These are phyloP conservation scores for Jaminaea rosea DNA, from an alignment of 1,284 basidiomycete genomes.

Conservation along the genomic window DNA sequence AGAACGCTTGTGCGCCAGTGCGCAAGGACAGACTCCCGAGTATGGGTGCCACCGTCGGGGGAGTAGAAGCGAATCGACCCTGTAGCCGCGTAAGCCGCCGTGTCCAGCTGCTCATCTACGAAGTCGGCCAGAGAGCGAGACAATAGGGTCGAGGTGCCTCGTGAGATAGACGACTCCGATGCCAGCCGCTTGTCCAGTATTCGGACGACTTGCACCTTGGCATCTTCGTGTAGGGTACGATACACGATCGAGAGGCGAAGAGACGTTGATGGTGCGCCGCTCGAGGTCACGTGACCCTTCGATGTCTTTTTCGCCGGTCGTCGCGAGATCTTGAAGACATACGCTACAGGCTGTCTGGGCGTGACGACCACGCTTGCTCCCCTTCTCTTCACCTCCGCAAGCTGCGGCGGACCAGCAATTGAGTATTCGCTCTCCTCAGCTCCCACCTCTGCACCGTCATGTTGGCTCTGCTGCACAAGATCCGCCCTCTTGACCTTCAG, in stretches of 20 bases:
- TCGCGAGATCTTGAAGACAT: constrained; percentile 26
- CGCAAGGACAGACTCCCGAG: too few relatives aligned
- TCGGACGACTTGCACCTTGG: neutral
- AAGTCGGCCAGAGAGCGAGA: too few relatives aligned
- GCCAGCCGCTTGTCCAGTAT: too few relatives aligned
- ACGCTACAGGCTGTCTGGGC: constrained; percentile 29
- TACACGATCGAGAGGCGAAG: constrained; percentile 26
- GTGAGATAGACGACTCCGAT: too few relatives aligned
- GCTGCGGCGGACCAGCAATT: constrained; percentile 9
- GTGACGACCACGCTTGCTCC: constrained; percentile 15
- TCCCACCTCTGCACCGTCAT: constrained; percentile 2
- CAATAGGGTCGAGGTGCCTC: too few relatives aligned
- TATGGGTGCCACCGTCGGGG: too few relatives aligned
- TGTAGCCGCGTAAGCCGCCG: too few relatives aligned
- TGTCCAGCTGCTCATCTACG: too few relatives aligned
- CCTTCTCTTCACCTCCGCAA: too few relatives aligned
- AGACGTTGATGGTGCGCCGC: neutral
- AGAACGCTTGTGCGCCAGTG: too few relatives aligned
- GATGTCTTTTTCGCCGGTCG: neutral
- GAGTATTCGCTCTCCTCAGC: neutral
- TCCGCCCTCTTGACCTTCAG: constrained; percentile 16
- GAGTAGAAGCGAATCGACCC: too few relatives aligned
- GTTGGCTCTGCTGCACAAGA: constrained; percentile 13
- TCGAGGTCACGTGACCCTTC: neutral
- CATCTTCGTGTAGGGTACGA: constrained; percentile 28